Percentiles rank a stretch among this genome's conserved stretches.
phyloP scores from a whole-genome alignment of 257 asterid genomes.

The Solanum sitiens region DNA sequence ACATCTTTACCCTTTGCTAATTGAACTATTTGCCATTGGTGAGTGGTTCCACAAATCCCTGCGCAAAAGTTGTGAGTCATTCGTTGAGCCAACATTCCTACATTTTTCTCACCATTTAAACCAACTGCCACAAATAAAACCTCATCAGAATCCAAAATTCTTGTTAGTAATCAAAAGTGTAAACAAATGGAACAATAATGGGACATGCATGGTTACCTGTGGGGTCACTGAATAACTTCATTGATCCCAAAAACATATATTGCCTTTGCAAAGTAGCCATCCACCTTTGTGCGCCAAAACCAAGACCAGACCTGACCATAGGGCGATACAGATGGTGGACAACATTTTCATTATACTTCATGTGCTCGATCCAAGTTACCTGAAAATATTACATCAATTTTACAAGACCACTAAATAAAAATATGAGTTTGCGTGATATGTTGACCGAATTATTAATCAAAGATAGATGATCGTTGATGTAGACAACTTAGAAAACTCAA shows the following conservation, averaged over 20 bases:
- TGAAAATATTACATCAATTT: neutral
- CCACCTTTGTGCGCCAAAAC: neutral
- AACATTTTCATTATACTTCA: neutral
- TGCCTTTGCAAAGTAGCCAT: neutral
- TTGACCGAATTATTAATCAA: neutral
- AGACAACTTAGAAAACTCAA: neutral
- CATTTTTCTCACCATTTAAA: neutral
- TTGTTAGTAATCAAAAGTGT: neutral
- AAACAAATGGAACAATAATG: neutral
- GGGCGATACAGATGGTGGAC: neutral
- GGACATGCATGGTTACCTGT: neutral
- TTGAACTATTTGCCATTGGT: neutral
- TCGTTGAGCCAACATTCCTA: neutral
- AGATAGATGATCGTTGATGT: neutral
- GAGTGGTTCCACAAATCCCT: neutral
- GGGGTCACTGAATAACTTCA: neutral
- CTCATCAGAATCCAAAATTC: neutral
- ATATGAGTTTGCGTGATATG: neutral
- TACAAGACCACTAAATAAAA: neutral
- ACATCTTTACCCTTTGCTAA: neutral
- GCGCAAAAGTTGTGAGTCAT: neutral
- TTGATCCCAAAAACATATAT: neutral
- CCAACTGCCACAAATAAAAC: neutral
- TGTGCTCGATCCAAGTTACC: neutral
- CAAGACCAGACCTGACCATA: neutral